Base-by-base conservation (phyloP, 768 basidiomycete species). In the Nevesoporus exiguus region DNA sequence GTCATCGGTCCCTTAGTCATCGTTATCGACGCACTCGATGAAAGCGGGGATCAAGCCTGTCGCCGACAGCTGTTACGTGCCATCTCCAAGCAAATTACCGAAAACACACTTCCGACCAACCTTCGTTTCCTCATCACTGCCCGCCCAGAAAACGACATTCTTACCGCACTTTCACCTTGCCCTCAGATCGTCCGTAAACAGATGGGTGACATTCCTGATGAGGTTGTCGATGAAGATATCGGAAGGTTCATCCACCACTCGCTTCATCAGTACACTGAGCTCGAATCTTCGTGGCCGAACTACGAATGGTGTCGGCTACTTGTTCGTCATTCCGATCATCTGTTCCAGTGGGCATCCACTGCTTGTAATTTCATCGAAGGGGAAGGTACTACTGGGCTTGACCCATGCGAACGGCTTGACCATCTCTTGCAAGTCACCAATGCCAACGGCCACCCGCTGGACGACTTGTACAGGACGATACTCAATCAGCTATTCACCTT, bases 301-400 rank as follows among this genome's bases (percentile, higher is more conserved):
- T 5, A 31, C 34, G 47, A 52, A 15, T 61, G 57, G 62, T 49
- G 53, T 46, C 27, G 15, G 7, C 34, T 47, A 9, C 47, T 47
- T 11, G 47, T 47, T 10, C 34, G 3, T n/a, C 47, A 36, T 36
- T 47, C 47, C 24, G 15, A 47, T 3, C 33, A 25, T 22, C 34
- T 47, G 8, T 47, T 47, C 34, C 47, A 47, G 24, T 47, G 47
- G 47, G 34, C 47, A 36, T 47, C 42, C 34, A 36, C 34, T 7
- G 34, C 34, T 36, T 36, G 34, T 36, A 36, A 17, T 15, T 36
- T 36, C 17, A 36, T 36, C 34, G 34, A 36, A 36, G 34, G 34
- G 15, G 34, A 36, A 36, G 22, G 19, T 11, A 19, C 19, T 24
- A 13, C 19, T 41, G 40, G 40, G 14, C 40, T 22, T 11, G 30